These are phyloP conservation scores for Aphanoascus verrucosus DNA, from an alignment of 2,329 filamentous ascomycete genomes.

Conservation along the genomic window DNA sequence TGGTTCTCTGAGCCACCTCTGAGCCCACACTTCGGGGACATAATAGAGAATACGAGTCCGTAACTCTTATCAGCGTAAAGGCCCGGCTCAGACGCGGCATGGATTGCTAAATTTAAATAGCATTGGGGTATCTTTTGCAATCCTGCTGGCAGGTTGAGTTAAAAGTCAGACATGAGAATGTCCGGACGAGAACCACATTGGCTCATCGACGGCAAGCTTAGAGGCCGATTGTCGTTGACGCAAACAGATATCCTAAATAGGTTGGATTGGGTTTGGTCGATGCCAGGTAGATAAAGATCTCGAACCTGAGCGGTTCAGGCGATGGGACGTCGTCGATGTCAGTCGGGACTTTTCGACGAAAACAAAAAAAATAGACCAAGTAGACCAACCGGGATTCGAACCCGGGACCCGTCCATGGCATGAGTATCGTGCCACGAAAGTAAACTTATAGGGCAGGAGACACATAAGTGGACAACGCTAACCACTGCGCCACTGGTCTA, in stretches of 20 bases:
- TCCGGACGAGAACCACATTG: not conserved
- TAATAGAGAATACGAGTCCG: too few relatives aligned
- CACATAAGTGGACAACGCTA: slow-evolving; percentile 13
- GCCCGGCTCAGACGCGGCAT: too few relatives aligned
- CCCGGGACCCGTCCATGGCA: slow-evolving; percentile 12
- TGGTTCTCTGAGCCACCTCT: not conserved
- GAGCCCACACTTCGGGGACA: not conserved
- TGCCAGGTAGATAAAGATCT: not conserved
- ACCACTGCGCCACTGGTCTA: slow-evolving; percentile 13
- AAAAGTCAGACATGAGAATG: not conserved
- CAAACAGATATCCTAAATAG: not conserved
- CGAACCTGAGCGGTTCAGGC: not conserved
- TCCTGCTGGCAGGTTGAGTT: not conserved
- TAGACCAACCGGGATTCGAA: slow-evolving; percentile 13
- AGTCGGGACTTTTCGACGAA: too few relatives aligned
- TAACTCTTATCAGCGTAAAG: too few relatives aligned
- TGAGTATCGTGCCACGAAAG: slow-evolving; percentile 11
- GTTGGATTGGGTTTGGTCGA: not conserved
- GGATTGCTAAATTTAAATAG: too few relatives aligned
- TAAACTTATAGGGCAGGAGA: slow-evolving; percentile 9
- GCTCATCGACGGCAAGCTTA: not conserved
- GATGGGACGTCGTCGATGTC: too few relatives aligned
- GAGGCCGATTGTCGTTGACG: not conserved
- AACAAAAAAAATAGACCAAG: slow-evolving; percentile 5
- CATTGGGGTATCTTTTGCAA: too few relatives aligned